Evolutionary conservation across 208 protist genomes (phyloP).

Genomic region (Leishmania amazonensis): DNA sequence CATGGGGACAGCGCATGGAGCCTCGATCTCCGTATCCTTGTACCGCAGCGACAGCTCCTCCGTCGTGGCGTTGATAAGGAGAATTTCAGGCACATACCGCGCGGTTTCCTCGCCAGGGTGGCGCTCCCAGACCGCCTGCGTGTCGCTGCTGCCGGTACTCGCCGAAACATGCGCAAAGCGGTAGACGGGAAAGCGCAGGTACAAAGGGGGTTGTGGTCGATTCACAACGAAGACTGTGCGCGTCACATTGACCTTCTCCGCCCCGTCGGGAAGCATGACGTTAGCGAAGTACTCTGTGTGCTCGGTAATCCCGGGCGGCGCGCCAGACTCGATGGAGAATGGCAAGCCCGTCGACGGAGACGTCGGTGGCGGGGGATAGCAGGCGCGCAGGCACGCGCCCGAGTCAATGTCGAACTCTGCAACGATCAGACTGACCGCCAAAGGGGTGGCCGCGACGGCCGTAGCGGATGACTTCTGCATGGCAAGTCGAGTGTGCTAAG

Average conservation of each 20-base stretch:
- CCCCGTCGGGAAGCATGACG: constrained; percentile 82
- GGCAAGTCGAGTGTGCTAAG: not conserved
- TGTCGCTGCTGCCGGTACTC: not conserved
- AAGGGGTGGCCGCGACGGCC: constrained; percentile 16
- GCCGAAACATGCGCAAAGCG: constrained; percentile 25
- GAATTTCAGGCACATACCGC: constrained; percentile 37
- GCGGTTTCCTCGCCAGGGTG: constrained; percentile 15
- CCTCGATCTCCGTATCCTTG: constrained; percentile 32
- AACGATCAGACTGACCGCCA: constrained; percentile 50
- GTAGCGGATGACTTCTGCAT: not conserved
- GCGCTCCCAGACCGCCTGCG: constrained; percentile 27
- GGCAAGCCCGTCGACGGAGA: not conserved
- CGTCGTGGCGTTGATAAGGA: constrained; percentile 35
- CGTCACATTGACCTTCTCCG: constrained; percentile 62
- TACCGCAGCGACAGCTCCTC: constrained; percentile 39
- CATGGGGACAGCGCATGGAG: constrained; percentile 18
- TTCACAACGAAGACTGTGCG: constrained; percentile 75
- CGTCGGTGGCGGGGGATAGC: constrained; percentile 33
- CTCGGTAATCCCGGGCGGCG: constrained; percentile 22
- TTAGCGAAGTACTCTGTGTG: constrained; percentile 71
- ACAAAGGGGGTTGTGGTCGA: constrained; percentile 34
- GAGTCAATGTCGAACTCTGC: constrained; percentile 86
- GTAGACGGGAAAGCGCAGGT: constrained; percentile 59
- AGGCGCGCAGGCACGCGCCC: constrained; percentile 61
- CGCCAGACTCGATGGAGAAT: constrained; percentile 7